Base-by-base conservation (phyloP, 805 yeast genomes). In the Saccharomyces paradoxus region DNA sequence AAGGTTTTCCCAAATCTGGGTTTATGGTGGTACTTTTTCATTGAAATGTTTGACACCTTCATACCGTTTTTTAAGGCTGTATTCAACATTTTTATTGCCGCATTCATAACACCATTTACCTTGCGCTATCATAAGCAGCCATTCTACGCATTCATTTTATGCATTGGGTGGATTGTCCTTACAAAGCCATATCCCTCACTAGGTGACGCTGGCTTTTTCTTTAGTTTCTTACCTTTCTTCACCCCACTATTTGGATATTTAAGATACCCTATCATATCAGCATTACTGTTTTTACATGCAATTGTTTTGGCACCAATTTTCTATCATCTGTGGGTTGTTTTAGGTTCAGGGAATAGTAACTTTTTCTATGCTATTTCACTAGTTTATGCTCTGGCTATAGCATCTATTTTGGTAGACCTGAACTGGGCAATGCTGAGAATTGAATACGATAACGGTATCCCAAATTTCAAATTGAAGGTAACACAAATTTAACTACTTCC, bases 1-100 rank as follows among this genome's bases (percentile, higher is more conserved):
- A 91, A 89, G 58, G 81, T 90, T 57, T 77, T 84, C 4, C 99
- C 99, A 28, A 94, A 94, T 70, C 69, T 94, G 60, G 99, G 99
- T 0, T 74, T 94, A 22, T 94, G 99, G 99, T 94, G 99, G 99
- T 94, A 94, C 73, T 83, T 91, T 63, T 94, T 94, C 75, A 87
- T 92, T 46, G 99, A 94, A 70, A 87, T 94, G 82, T 94, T 94
- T 71, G 94, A 86, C 53, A 87, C 83, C 66, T 94, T 92, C 76
- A 79, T 85, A 29, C 83, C 88, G 22, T 90, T 94, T 64, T 94
- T 87, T 75, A 73, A 84, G 44, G 83, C 89, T 10, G 84, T 90
- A 22, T 94, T 91, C 81, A 91, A 90, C 63, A 64, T 91, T 49
- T 89, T 84, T 70, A 71, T 83, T 14, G 74, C 82, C 21, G 72